Evolutionary conservation across 352 stramenopile genomes (phyloP).

Genomic region (Phytophthora podocarpi): DNA sequence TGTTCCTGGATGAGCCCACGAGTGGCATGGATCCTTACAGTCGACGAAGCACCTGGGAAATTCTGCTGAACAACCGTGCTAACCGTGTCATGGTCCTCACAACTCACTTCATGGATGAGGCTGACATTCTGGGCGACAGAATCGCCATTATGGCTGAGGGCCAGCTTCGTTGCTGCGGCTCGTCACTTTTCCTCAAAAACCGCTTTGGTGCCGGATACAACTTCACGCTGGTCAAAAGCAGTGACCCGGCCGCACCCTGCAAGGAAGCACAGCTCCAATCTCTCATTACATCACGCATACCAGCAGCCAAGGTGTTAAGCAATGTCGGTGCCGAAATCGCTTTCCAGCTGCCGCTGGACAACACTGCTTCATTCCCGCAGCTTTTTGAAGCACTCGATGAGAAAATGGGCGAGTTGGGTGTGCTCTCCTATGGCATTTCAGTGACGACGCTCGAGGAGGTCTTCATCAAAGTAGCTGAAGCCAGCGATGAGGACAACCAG

Average conservation of each 20-base stretch:
- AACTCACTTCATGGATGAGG: slow-evolving; percentile 96
- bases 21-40: slow-evolving; percentile 97
- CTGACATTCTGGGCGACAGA: slow-evolving; percentile 83
- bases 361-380: slow-evolving; percentile 49
- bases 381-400: slow-evolving; percentile 66
- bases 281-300: slow-evolving; percentile 45
- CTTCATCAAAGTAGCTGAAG: slow-evolving; percentile 77
- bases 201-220: slow-evolving; percentile 75
- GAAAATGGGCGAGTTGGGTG: slow-evolving; percentile 37
- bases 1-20: slow-evolving; percentile 94
- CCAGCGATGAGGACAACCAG: slow-evolving; percentile 41
- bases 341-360: slow-evolving; percentile 70
- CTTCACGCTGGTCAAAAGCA: slow-evolving; percentile 65
- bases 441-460: slow-evolving; percentile 88
- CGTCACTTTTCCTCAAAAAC: slow-evolving; percentile 84
- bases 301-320: slow-evolving; percentile 51
- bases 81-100: slow-evolving; percentile 87
- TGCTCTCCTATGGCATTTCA: slow-evolving; percentile 71
- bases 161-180: slow-evolving; percentile 70
- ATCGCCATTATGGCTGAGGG: slow-evolving; percentile 89
- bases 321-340: slow-evolving; percentile 76
- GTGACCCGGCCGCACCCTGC: too few relatives aligned
- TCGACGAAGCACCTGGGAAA: slow-evolving; percentile 93
- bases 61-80: slow-evolving; percentile 60
- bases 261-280: slow-evolving; percentile 45